Evolutionary conservation across 495 filamentous ascomycete species (phyloP), one percentile per base, ranked within the genome.

Genomic region (Chaetomidium leptoderma): DNA sequence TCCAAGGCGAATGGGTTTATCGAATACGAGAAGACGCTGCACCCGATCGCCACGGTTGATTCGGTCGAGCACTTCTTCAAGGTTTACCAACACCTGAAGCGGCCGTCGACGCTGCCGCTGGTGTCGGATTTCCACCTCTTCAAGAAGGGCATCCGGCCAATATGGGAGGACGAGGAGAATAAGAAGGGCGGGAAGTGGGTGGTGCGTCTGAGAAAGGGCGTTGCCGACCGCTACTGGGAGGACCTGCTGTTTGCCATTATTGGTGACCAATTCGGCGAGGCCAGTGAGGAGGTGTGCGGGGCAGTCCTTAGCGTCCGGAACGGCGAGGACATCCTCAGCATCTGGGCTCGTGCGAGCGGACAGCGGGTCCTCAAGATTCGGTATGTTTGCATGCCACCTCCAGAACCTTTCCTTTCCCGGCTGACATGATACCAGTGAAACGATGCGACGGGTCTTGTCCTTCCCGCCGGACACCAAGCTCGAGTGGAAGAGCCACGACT

Each of bases 71-170:
- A 92, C 36, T 97, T 98, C 72, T 97, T 92, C 85, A 76, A 81
- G n/a, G 82, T 95, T 14, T 97, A 96, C 70, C 78, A 82, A 24
- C 92, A 97, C 70, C 79, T 98, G 49, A 95, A 95, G 70, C 84
- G 89, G 17, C 95, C 93, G 2, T 96, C 89, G 40, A 75, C 81
- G 14, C 78, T 98, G 47, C 93, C 93, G 10, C 86, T 91, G 21
- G 93, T 97, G 29, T 96, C 91, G 14, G 93, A 98, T 68, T 98
- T 97, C 69, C 95, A 97, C 70, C 86, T 98, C 52, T 98, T 98
- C 76, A 95, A 93, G 78, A 91, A 95, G 66, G 95, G 91, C 46
- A 91, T 97, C 29, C 85, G 93, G 57, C 93, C 93, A 36, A 93
- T 97, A 67, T 98, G 93, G 93, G 93, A 98, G 74, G 93, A 98